phyloP scores from a whole-genome alignment of 352 stramenopile species.

The Phytophthora litchii region DNA sequence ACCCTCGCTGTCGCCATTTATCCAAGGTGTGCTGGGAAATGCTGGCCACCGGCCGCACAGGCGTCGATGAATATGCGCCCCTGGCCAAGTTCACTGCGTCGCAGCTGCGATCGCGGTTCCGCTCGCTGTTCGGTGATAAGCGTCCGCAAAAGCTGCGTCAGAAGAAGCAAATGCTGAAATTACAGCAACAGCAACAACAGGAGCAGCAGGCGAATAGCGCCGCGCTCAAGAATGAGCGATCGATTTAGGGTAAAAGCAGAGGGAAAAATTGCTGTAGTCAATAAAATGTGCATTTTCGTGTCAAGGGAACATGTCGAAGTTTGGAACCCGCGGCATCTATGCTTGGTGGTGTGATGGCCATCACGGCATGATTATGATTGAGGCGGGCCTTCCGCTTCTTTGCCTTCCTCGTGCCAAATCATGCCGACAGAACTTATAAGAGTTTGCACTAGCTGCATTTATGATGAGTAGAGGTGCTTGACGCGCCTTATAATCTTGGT shows the following conservation, averaged over 20 bases:
- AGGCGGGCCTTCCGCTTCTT: no score
- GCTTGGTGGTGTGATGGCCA: conserved; percentile 9
- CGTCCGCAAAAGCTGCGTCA: conserved; percentile 70
- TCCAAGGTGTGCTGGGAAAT: conserved; percentile 85
- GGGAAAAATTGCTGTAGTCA: conserved; percentile 32
- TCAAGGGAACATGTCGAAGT: neutral
- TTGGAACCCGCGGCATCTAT: neutral
- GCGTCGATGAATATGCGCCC: conserved; percentile 72
- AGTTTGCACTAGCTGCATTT: no score
- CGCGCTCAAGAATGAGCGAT: conserved; percentile 39
- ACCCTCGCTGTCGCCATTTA: conserved; percentile 72
- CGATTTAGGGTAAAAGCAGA: conserved; percentile 18
- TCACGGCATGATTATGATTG: neutral
- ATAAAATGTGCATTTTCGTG: conserved; percentile 37
- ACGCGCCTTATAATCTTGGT: conserved; percentile 5
- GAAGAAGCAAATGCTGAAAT: conserved; percentile 68
- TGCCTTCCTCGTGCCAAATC: no score
- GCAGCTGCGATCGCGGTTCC: conserved; percentile 78
- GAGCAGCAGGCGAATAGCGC: conserved; percentile 27
- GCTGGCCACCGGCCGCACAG: conserved; percentile 69
- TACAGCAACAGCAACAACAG: conserved; percentile 47
- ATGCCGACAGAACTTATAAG: no score
- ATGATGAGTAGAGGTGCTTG: conserved; percentile 7
- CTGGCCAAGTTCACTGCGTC: conserved; percentile 79
- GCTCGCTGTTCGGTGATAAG: conserved; percentile 80